phyloP scores from a whole-genome alignment of 352 stramenopile genomes.

The Phytopythium chamaehyphon region DNA sequence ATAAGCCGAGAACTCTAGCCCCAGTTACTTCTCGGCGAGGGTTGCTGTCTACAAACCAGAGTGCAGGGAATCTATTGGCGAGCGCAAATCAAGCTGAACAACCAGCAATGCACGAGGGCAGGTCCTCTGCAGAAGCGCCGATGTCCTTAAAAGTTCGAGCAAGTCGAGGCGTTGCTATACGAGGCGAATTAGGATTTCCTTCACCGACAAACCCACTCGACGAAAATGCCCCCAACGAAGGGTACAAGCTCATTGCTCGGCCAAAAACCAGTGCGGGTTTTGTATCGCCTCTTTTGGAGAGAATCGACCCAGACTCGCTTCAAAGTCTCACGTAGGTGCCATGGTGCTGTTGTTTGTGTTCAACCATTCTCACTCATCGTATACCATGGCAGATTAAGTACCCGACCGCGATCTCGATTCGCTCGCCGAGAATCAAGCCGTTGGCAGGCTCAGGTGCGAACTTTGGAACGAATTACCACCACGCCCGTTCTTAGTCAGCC shows the following conservation, averaged over 20 bases:
- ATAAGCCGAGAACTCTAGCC: conserved; percentile 1
- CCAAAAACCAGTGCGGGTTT: conserved; percentile 9
- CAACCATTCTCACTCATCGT: too few species aligned
- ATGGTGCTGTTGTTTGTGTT: neutral
- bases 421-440: conserved; percentile 36
- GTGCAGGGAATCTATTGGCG: neutral
- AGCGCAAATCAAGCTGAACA: too few species aligned
- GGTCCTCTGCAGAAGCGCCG: too few species aligned
- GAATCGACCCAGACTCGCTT: conserved; percentile 10
- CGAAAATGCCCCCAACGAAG: too few species aligned
- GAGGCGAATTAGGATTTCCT: conserved; percentile 2
- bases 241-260: too few species aligned
- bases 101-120: too few species aligned
- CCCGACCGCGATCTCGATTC: conserved; percentile 48
- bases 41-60: neutral
- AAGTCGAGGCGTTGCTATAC: conserved; percentile 2
- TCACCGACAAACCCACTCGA: too few species aligned
- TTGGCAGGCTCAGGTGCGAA: conserved; percentile 18
- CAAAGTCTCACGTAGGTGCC: conserved; percentile 10
- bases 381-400: conserved; percentile 27
- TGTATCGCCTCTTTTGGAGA: conserved; percentile 6
- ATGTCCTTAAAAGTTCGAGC: too few species aligned
- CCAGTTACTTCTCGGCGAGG: neutral
- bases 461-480: conserved; percentile 32
- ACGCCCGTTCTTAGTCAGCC: conserved; percentile 10